A percentile compares a stretch with the other conserved stretches of the same genome.
Evolutionary conservation across 257 asterid genomes (phyloP).

Genomic region (Penstemon barbatus): DNA sequence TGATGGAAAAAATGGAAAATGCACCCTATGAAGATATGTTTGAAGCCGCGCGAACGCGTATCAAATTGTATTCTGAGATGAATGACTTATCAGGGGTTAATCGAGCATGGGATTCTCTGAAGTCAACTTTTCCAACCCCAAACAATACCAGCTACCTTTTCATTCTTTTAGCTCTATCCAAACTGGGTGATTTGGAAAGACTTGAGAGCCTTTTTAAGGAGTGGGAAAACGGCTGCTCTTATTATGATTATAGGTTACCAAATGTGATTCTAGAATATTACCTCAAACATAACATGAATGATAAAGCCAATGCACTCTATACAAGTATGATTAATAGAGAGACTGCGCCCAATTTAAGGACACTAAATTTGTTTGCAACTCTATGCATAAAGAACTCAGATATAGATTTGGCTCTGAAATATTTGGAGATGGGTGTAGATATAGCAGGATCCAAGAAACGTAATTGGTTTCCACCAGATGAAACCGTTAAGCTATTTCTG

Average conservation of each 20-base stretch:
- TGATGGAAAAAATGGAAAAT: slow-evolving; percentile 48
- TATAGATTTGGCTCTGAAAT: slow-evolving; percentile 59
- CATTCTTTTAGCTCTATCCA: slow-evolving; percentile 51
- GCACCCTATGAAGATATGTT: slow-evolving; percentile 19
- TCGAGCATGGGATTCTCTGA: slow-evolving; percentile 50
- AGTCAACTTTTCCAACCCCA: slow-evolving; percentile 28
- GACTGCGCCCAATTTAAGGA: slow-evolving; percentile 43
- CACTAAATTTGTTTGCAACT: slow-evolving; percentile 42
- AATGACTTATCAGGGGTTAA: slow-evolving; percentile 57
- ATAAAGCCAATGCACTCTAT: slow-evolving; percentile 55
- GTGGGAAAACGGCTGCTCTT: slow-evolving; percentile 51
- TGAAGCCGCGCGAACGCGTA: slow-evolving; percentile 39
- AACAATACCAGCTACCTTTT: slow-evolving; percentile 39
- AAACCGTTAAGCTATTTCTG: slow-evolving; percentile 49
- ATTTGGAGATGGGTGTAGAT: slow-evolving; percentile 56
- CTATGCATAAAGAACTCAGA: slow-evolving; percentile 44
- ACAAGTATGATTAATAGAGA: slow-evolving; percentile 37
- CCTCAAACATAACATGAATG: slow-evolving; percentile 51
- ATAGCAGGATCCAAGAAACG: slow-evolving; percentile 30
- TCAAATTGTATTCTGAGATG: slow-evolving; percentile 52
- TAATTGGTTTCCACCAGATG: slow-evolving; percentile 53
- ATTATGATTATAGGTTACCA: slow-evolving; percentile 53
- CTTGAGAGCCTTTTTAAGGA: slow-evolving; percentile 53
- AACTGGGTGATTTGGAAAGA: slow-evolving; percentile 49
- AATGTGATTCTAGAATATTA: slow-evolving; percentile 67